phyloP scores from a whole-genome alignment of 2,329 filamentous ascomycete genomes.

The Exophiala calicioides region DNA sequence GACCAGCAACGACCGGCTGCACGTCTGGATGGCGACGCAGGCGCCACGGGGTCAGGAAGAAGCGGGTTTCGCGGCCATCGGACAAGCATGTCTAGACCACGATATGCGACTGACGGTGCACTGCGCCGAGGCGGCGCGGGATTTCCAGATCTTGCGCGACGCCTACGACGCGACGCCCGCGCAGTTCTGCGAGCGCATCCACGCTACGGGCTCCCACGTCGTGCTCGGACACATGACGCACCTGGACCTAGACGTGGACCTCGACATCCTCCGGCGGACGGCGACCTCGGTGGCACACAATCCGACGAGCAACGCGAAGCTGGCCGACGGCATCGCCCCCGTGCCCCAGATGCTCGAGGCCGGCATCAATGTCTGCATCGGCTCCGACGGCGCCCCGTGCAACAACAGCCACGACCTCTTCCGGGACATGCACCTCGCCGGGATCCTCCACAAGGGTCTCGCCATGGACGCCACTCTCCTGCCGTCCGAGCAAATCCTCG shows the following conservation, averaged over 20 bases:
- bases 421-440: constrained; percentile 55
- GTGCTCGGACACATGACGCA: not conserved
- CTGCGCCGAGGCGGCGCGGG: not conserved
- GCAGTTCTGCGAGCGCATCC: not conserved
- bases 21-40: not conserved
- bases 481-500: constrained; percentile 48
- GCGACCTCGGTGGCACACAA: not conserved
- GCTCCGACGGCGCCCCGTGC: constrained; percentile 56
- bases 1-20: not conserved
- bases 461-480: constrained; percentile 45
- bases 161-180: not conserved
- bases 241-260: not conserved
- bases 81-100: not conserved
- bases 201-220: not conserved
- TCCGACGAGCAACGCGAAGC: not conserved
- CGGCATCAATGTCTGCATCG: constrained; percentile 50
- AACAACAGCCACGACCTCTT: constrained; percentile 55
- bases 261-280: not conserved
- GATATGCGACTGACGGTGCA: constrained; percentile 2
- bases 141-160: not conserved
- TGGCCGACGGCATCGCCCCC: not conserved
- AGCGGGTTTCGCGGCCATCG: too few relatives aligned
- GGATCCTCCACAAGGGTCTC: constrained; percentile 50
- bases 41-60: not conserved
- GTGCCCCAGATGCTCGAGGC: constrained; percentile 39